These are phyloP conservation scores for Heterobasidion occidentale DNA, from an alignment of 1,284 basidiomycete genomes.

Conservation along the genomic window DNA sequence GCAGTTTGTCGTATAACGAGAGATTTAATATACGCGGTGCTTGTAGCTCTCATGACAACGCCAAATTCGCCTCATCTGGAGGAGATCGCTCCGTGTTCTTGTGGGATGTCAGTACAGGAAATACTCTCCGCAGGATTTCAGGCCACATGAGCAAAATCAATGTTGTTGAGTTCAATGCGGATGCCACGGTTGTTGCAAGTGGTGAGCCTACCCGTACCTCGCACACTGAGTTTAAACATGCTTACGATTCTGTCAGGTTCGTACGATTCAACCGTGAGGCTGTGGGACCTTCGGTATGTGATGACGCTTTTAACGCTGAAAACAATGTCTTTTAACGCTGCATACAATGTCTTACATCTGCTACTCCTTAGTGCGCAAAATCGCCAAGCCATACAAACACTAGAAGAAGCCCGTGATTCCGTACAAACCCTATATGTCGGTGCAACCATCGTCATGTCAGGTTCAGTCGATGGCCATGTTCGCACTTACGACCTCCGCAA, in stretches of 20 bases:
- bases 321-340: background rate
- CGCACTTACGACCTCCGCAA: conserved; percentile 91
- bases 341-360: background rate
- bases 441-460: conserved; percentile 63
- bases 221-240: background rate
- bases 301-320: conserved; percentile 3
- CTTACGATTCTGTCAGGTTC: conserved; percentile 44
- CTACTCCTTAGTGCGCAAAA: conserved; percentile 53
- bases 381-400: conserved; percentile 81
- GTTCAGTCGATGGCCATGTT: conserved; percentile 87
- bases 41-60: conserved; percentile 82
- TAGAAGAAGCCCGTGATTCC: conserved; percentile 87
- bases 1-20: conserved; percentile 3
- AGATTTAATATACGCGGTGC: conserved; percentile 4
- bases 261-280: conserved; percentile 78
- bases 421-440: conserved; percentile 75
- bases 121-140: conserved; percentile 72
- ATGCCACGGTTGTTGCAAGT: conserved; percentile 79
- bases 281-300: conserved; percentile 82
- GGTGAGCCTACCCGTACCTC: conserved; percentile 40
- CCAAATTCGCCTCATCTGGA: conserved; percentile 88
- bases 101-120: conserved; percentile 91
- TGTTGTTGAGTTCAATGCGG: conserved; percentile 83
- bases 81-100: conserved; percentile 89
- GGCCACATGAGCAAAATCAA: conserved; percentile 91